These are phyloP conservation scores for Lactarius quietus DNA, from an alignment of 768 basidiomycete species.

Conservation along the genomic window DNA sequence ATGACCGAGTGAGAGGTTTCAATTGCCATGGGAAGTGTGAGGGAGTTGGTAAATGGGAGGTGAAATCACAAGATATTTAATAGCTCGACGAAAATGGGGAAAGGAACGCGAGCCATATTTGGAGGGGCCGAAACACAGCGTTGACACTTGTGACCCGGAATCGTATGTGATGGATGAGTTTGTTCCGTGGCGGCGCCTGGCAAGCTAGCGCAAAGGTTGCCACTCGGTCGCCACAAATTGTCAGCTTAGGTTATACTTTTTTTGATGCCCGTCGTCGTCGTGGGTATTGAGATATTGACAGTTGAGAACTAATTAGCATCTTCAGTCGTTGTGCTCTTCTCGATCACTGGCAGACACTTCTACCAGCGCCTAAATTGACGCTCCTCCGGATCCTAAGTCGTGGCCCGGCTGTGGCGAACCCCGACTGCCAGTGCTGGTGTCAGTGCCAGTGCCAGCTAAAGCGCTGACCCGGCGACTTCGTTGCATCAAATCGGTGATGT, in stretches of 20 bases:
- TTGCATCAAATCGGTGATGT: background rate
- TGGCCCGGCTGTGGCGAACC: background rate
- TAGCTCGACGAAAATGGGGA: background rate
- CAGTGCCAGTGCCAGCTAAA: background rate
- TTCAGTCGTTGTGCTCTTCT: background rate
- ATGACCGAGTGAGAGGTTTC: constrained; percentile 40
- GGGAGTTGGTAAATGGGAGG: background rate
- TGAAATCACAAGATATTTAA: background rate
- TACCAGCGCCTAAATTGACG: background rate
- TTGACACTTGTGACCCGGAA: background rate
- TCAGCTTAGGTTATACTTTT: background rate
- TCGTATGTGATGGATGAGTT: background rate
- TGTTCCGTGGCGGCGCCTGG: background rate
- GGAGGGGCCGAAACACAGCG: background rate
- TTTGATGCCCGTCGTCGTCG: constrained; percentile 1
- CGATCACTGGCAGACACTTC: background rate
- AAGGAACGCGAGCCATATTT: background rate
- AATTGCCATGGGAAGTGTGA: background rate
- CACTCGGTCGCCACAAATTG: constrained; percentile 1
- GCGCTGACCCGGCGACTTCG: background rate
- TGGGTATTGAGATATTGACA: background rate
- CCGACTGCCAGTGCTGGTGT: background rate
- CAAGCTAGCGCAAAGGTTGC: background rate
- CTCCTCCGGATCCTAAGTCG: background rate
- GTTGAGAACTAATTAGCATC: background rate